Evolutionary conservation across 192 early-diverging fungal genomes (phyloP), one percentile per base, ranked within the genome.

Genomic region (Coemansia erecta): DNA sequence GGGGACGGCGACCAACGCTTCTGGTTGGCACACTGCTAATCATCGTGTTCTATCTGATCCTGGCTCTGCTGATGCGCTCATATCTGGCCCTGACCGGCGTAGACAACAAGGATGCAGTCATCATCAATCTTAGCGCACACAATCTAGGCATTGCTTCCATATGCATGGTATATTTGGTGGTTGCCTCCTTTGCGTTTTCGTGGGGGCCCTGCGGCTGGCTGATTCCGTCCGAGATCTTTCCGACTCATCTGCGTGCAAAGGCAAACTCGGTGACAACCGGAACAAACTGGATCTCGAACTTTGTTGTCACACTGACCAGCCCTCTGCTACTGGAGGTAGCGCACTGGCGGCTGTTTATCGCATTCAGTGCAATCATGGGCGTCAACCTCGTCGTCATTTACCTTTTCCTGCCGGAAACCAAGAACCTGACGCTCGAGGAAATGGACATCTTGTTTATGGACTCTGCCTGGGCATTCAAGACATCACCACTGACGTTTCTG

Each of bases 131-230:
- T 5, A 37, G 35, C 35, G 35, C 35, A 11, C 35, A 78, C 24
- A 7, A 70, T 52, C 63, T 64, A 2, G 70, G 65, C 26, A 77
- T 68, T 7, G 66, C 73, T 1, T 84, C 81, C 56, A 87, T 91
- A 26, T 84, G 87, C 31, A 86, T 84, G 70, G 82, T 92, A 23
- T 94, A 92, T 59, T 58, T 92, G 44, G 96, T 93, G 66, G 87
- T 94, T 41, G 82, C 79, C 50, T 84, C 83, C 15, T 97, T 97
- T 57, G 92, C 91, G 50, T 83, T 80, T 61, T 90, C 93, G 11
- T 96, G 94, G 95, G 94, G 94, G 8, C 94, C 95, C 18, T 84
- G 92, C 31, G 88, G 85, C 14, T 98, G 92, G 94, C 87, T 91
- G 68, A 94, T 94, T 64, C 89, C 93, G 39, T 84, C 90, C 22